Percentiles rank a stretch among this genome's conserved stretches.
phyloP scores from a whole-genome alignment of 768 basidiomycete species.

The Xerocomellus intermedius region DNA sequence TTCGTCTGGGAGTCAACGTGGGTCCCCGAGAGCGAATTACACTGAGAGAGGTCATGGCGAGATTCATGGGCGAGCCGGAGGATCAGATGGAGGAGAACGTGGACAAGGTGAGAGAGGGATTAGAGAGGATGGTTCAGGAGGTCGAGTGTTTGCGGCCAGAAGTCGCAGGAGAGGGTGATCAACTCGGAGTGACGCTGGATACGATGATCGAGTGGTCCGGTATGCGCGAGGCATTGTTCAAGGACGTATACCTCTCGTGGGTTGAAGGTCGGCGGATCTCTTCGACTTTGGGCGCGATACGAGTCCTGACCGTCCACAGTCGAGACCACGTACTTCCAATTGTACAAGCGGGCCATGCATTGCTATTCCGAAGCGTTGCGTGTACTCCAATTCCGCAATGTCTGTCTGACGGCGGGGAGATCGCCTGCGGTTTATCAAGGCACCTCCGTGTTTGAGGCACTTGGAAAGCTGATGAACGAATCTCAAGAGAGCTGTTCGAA shows the following conservation, averaged over 20 bases:
- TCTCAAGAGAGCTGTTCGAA: slow-evolving; percentile 69
- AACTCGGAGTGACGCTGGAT: slow-evolving; percentile 67
- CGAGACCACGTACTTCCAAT: slow-evolving; percentile 76
- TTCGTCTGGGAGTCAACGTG: slow-evolving; percentile 47
- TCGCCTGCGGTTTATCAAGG: slow-evolving; percentile 16
- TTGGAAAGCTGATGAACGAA: slow-evolving; percentile 77
- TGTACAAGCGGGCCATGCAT: slow-evolving; percentile 81
- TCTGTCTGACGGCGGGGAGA: slow-evolving; percentile 50
- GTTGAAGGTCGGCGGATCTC: slow-evolving; percentile 58
- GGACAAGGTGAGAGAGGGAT: slow-evolving; percentile 42
- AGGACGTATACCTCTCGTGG: slow-evolving; percentile 72
- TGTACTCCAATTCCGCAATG: slow-evolving; percentile 72
- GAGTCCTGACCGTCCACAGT: slow-evolving; percentile 35
- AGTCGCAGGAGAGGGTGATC: slow-evolving; percentile 34
- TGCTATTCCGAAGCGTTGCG: slow-evolving; percentile 79
- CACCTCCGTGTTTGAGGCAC: slow-evolving; percentile 39
- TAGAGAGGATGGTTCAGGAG: slow-evolving; percentile 47
- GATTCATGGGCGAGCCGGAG: slow-evolving; percentile 47
- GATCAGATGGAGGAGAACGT: slow-evolving; percentile 40
- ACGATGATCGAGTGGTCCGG: slow-evolving; percentile 72
- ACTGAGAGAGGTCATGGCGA: slow-evolving; percentile 62
- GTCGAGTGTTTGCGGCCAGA: slow-evolving; percentile 54
- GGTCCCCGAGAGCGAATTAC: slow-evolving; percentile 50
- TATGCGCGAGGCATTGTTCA: slow-evolving; percentile 52
- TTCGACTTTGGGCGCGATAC: neutral